phyloP scores from a whole-genome alignment of 441 rosid genomes.

The Corymbia calophylla region DNA sequence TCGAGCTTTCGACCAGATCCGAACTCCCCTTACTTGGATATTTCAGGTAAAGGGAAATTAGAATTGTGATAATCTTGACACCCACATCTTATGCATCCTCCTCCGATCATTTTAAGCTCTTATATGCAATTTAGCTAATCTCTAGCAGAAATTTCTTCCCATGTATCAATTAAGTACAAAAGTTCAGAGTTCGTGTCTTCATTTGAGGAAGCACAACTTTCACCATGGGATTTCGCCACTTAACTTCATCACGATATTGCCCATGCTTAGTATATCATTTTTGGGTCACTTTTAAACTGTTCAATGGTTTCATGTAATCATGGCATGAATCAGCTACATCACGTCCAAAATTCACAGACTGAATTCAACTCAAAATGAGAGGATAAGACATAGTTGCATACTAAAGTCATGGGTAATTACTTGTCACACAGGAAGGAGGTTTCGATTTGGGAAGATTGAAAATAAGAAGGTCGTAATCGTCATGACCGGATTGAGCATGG shows the following conservation, averaged over 20 bases:
- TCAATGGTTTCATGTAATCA: neutral
- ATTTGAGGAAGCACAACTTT: neutral
- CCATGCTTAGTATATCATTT: too few species aligned
- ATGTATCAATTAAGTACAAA: neutral
- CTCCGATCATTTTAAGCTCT: neutral
- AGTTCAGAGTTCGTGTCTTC: neutral
- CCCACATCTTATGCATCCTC: neutral
- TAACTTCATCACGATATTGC: fast-evolving
- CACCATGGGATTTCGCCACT: neutral
- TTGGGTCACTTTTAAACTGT: too few species aligned
- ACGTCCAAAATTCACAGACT: neutral
- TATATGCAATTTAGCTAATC: neutral
- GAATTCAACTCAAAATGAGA: neutral
- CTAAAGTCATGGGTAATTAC: neutral
- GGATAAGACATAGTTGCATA: fast-evolving
- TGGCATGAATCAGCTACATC: neutral
- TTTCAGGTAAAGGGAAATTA: slow-evolving; percentile 24
- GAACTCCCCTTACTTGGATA: slow-evolving; percentile 36
- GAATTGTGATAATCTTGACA: neutral
- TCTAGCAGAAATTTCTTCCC: neutral
- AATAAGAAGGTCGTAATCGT: neutral
- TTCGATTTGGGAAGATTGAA: neutral
- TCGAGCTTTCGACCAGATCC: slow-evolving; percentile 25
- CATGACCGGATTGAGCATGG: neutral
- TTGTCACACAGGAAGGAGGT: neutral